Evolutionary conservation across 2,329 filamentous ascomycete species (phyloP).

Genomic region (Venturia nashicola): DNA sequence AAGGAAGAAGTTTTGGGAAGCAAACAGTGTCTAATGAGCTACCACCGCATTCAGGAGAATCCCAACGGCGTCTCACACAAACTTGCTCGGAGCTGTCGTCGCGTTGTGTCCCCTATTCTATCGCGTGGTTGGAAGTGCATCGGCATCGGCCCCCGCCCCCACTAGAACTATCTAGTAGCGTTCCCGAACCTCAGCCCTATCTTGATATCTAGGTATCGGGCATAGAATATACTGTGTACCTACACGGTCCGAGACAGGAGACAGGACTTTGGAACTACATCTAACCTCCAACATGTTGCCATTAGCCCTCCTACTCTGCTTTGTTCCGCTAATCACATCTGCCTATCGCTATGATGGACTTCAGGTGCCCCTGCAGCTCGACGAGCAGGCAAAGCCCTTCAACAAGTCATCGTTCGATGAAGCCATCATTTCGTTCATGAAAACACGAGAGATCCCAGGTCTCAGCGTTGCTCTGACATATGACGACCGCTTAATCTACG

Average conservation of each 20-base stretch:
- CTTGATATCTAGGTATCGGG: too few species aligned
- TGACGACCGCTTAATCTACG: conserved; percentile 7
- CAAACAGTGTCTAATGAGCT: neutral
- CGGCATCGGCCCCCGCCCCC: too few species aligned
- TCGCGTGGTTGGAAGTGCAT: neutral
- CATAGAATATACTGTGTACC: too few species aligned
- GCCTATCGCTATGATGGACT: neutral
- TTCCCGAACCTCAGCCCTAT: neutral
- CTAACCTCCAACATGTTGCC: neutral
- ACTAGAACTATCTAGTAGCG: too few species aligned
- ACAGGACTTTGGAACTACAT: neutral
- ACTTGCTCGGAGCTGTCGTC: neutral
- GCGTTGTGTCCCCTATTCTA: neutral
- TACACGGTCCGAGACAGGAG: too few species aligned
- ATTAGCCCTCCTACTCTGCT: neutral
- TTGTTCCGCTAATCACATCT: neutral
- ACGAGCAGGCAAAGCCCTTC: neutral
- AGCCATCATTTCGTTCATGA: neutral
- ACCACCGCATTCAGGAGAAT: neutral
- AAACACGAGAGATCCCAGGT: conserved; percentile 5
- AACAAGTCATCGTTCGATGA: conserved; percentile 1
- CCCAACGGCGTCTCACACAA: neutral
- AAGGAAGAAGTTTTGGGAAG: neutral
- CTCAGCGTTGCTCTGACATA: conserved; percentile 8
- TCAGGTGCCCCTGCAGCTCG: neutral